Base-by-base conservation (phyloP, 306 rosid species). In the Fagus sylvatica region DNA sequence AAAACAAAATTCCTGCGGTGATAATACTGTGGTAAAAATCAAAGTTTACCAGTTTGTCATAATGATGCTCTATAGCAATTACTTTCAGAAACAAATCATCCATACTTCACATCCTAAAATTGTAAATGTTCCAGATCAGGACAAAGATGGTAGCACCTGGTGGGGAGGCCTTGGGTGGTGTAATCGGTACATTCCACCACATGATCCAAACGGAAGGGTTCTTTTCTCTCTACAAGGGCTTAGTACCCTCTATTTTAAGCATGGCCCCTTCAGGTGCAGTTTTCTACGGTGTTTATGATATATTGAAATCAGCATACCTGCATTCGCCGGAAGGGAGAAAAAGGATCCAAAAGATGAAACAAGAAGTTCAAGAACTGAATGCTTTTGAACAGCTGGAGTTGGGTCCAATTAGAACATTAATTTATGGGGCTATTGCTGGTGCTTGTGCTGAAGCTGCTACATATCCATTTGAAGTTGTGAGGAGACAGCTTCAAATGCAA, bases 211-310 rank as follows among this genome's bases (percentile, higher is more conserved):
- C 97, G 13, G 98, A 95, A 89, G 99, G 99, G 71, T 85, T 93
- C 79, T 89, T 95, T 85, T 88, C 97, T 71, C 96, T 93, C 71
- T 93, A 93, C 87, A 95, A 93, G 94, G 99, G 99, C 59, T 82
- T 95, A 80, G 90, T 85, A 15, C 99, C 99, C 80, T 95, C 99
- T 41, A 89, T 95, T 74, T 60, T 93, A 67, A 93, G 99, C 75
- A 93, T 93, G 99, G 98, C 98, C 61, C 99, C 99, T 46, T 85
- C 98, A 22, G 97, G 98, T 78, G 99, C 99, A 59, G 99, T 95
- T 54, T 95, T 93, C 79, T 95, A 95, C 81, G 92, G 97, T 60
- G 99, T 93, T 39, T 93, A 95, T 59, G 99, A 95, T 85, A 93
- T 91, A 43, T 79, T 95, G 71, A 95, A 95, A 76, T 82, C 98